These are phyloP conservation scores for Tricladium varicosporioides DNA, from an alignment of 2,329 filamentous ascomycete genomes.

Conservation along the genomic window DNA sequence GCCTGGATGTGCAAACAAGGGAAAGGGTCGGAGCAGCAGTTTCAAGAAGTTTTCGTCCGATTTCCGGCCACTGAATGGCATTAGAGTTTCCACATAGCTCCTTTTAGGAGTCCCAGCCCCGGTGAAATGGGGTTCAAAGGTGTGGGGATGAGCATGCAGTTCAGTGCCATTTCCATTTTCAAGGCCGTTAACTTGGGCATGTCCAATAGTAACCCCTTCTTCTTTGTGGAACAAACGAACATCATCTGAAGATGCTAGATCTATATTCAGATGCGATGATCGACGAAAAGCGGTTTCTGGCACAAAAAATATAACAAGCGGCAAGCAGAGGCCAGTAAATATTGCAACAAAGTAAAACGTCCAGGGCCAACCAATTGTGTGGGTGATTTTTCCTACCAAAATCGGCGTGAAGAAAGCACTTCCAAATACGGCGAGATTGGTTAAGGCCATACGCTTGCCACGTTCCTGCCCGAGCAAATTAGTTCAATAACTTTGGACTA, in stretches of 20 bases:
- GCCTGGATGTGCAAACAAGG: constrained; percentile 78
- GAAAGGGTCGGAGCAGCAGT: constrained; percentile 70
- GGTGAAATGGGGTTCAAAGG: neutral
- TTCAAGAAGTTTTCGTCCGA: constrained; percentile 71
- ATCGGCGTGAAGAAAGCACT: constrained; percentile 79
- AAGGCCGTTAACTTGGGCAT: neutral
- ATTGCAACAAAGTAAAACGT: constrained; percentile 87
- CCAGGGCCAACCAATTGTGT: constrained; percentile 77
- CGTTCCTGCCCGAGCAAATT: constrained; percentile 50
- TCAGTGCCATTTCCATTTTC: neutral
- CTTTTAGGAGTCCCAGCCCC: constrained; percentile 40
- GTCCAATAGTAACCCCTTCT: neutral
- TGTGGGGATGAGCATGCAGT: too few relatives aligned
- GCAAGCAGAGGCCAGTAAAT: constrained; percentile 69
- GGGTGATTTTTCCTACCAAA: constrained; percentile 83
- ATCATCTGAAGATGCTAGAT: constrained; percentile 44
- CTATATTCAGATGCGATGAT: constrained; percentile 65
- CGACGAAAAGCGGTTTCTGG: constrained; percentile 82
- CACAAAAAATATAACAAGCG: constrained; percentile 72
- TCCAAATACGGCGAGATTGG: constrained; percentile 68
- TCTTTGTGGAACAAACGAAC: constrained; percentile 6
- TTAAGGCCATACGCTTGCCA: constrained; percentile 83
- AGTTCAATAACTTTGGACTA: neutral
- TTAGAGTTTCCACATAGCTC: constrained; percentile 58
- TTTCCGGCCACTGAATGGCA: constrained; percentile 78